Base-by-base conservation (phyloP, 768 basidiomycete species). In the Amanita inopinata region DNA sequence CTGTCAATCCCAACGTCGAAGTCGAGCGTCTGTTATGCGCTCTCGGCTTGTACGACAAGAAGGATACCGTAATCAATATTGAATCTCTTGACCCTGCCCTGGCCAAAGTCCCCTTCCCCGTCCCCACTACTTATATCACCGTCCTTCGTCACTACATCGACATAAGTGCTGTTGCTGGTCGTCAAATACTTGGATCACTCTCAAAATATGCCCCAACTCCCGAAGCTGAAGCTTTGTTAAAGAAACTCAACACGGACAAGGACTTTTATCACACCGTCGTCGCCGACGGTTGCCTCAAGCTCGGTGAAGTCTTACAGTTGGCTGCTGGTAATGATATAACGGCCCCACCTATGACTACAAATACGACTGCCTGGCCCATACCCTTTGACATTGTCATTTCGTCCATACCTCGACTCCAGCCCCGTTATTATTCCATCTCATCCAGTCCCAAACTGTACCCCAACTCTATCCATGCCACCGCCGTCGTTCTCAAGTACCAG, bases 41-140 rank as follows among this genome's bases (percentile, higher is more conserved):
- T 30, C 80, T 99, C 36, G 94, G 92, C 18, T 72, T 99, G 8
- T 71, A 73, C 50, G 72, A 82, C 47, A 88, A 88, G 66, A 76
- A 78, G 56, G 80, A 93, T 59, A 71, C 73, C 28, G 78, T 91
- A 36, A 89, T 99, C 53, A 78, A 81, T 50, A 90, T 99, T 46
- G 91, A 92, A 57, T 94, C 91, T n/a, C 79, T 98, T 46, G 94
- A 99, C 56, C 94, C 96, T 14, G 91, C 93, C 11, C 73, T 99
- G 22, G 94, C 94, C 45, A 98, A 98, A 63, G 93, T 98, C 45
- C 94, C 94, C 12, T 99, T 98, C 82, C 94, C 96, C 9, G 86
- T 92, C 14, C 94, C 94, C 1, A 92, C 93, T 1, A 97, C 93
- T 5, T 97, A 96, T 54, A 76, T 71, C 46, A 84, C 91, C 36